These are phyloP conservation scores for Fraxinus angustifolia DNA, from an alignment of 305 asterid genomes.

Conservation along the genomic window DNA sequence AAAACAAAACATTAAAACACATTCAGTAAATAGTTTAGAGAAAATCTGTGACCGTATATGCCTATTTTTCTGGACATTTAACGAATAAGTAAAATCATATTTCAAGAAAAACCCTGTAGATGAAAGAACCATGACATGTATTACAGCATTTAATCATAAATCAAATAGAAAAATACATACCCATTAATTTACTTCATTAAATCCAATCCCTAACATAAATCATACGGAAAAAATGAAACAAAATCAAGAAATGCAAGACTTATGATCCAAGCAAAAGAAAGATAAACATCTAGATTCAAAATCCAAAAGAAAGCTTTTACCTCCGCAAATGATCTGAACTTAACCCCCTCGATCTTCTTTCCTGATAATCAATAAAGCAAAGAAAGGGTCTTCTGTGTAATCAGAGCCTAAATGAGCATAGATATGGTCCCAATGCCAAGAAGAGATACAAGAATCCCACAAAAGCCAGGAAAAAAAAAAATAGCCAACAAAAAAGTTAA, in stretches of 20 bases:
- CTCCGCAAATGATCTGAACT: conserved; percentile 45
- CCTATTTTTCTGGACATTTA: not conserved
- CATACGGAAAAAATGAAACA: not conserved
- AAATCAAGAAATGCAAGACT: conserved; percentile 34
- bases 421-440: conserved; percentile 46
- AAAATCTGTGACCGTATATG: conserved; percentile 1
- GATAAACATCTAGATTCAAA: not conserved
- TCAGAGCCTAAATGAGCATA: conserved; percentile 47
- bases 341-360: conserved; percentile 60
- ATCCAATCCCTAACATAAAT: conserved; percentile 25
- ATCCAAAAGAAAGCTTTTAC: conserved; percentile 35
- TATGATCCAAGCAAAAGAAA: conserved; percentile 24
- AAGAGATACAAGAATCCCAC: conserved; percentile 32
- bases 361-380: conserved; percentile 44
- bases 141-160: conserved; percentile 10
- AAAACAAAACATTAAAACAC: conserved; percentile 3
- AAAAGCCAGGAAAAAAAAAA: conserved; percentile 9
- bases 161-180: not conserved
- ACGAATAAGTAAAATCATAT: conserved; percentile 18
- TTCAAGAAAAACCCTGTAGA: conserved; percentile 6
- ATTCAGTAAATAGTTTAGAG: not conserved
- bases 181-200: conserved; percentile 18
- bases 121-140: conserved; percentile 19
- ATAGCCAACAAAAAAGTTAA: conserved; percentile 27
- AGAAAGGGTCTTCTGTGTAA: conserved; percentile 27